Evolutionary conservation across 1,284 basidiomycete species (phyloP), one percentile per base, ranked within the genome.

Genomic region (Trametes polyzona): DNA sequence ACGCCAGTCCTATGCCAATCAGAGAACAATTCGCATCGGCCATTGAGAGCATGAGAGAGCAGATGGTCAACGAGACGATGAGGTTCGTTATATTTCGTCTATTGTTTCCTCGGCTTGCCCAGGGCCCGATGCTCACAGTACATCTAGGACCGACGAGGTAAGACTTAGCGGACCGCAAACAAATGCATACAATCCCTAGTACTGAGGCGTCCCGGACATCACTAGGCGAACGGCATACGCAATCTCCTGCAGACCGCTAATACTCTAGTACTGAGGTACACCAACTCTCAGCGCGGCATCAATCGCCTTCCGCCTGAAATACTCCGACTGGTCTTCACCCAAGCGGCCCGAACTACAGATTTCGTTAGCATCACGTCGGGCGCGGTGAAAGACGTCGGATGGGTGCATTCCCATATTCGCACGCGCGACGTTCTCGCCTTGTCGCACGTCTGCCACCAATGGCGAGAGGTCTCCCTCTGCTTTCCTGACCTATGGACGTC

Each of bases 281-380:
- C 23, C 8, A 39, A 37, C 21, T 36, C 35, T 16, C 47, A 36
- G 16, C 35, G 35, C 23, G 17, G 24, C 14, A 36, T 39, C 24
- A 39, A 48, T n/a, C 47, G 47, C 9, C 35, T 48, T 6, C 47
- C 47, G 11, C 35, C 47, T 12, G 47, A 48, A 19, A 36, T 48
- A 16, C 47, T 48, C 10, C 47, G 36, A 17, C 7, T 37, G 2
- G 21, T 48, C 23, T 48, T 48, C 36, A 33, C 39, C 10, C 19
- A 29, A 14, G 17, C 11, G 11, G 12, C 29, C 36, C 35, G 23
- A 7, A 16, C 36, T 2, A 29, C 36, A 19, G 36, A 37, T 36
- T 29, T 48, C 24, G 21, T 16, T 16, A 1, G 17, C 17, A 19
- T 36, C 23, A 24, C 24, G 35, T 27, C 24, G 7, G n/a, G 8